Base-by-base conservation (phyloP, 495 filamentous ascomycete species). In the Tuber umbilicatum region DNA sequence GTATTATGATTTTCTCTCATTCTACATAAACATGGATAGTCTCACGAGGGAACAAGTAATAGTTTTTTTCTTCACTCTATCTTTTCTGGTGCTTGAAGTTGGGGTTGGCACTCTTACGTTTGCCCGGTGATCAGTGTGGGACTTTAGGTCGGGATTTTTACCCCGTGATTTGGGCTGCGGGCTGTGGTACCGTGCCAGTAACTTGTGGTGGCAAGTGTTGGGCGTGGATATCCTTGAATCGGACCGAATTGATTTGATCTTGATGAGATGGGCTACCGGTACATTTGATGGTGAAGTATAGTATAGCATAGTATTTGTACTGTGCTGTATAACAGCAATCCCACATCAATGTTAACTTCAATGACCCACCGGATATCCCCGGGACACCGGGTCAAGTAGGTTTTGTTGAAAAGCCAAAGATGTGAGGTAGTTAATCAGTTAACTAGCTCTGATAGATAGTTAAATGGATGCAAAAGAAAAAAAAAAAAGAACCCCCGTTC, bases 11-110 rank as follows among this genome's bases (percentile, higher is more conserved):
- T 78, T 78, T 78, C 71, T 76, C 67, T 69, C 45, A 55, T 71
- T 55, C 60, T 45, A 71, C 14, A 64, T 64, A 35, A 35, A 64
- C 17, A 31, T 35, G 27, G n/a, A 14, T 31, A 37, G 40, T 41
- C 31, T 21, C 45, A 55, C 41, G 14, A 55, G 69, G 69, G 73
- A 75, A 67, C 12, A 38, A 71, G 38, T 68, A 68, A 72, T 27
- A 69, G n/a, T 42, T 74, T 74, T 74, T 69, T 74, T 79, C 69
- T 73, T 68, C 70, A 60, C 69, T n/a, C n/a, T n/a, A 78, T 74
- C 71, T 70, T 70, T 40, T 78, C 69, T 73, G 45, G 73, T 74
- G 41, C 42, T 77, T 40, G 74, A 74, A 41, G 72, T 71, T 55
- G 69, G 73, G 50, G 37, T 70, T 45, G 72, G 68, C 5, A n/a